Evolutionary conservation across 805 yeast species (phyloP).

Genomic region (Candida maesae): DNA sequence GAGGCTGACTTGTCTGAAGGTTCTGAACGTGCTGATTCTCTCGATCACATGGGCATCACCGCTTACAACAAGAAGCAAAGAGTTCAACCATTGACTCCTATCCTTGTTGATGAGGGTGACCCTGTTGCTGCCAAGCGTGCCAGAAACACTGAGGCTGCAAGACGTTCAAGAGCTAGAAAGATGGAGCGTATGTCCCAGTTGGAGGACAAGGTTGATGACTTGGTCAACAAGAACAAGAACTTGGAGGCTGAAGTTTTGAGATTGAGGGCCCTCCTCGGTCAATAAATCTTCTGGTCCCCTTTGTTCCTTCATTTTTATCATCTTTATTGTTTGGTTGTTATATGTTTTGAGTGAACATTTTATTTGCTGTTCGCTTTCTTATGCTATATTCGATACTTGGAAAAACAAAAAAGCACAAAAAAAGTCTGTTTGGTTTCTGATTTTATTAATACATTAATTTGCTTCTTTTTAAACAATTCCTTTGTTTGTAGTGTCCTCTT

Average conservation of each 20-base stretch:
- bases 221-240: conserved; percentile 53
- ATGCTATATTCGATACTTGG: conserved; percentile 1
- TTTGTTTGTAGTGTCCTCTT: background rate
- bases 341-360: background rate
- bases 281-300: too few species aligned
- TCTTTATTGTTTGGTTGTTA: background rate
- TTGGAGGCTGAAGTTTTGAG: conserved; percentile 63
- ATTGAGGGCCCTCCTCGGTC: conserved; percentile 46
- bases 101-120: conserved; percentile 55
- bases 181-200: conserved; percentile 82
- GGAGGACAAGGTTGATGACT: conserved; percentile 69
- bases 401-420: conserved; percentile 6
- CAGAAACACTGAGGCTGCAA: conserved; percentile 92
- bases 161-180: conserved; percentile 91
- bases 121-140: conserved; percentile 85
- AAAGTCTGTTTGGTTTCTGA: conserved; percentile 3
- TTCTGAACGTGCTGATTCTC: conserved; percentile 16
- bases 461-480: background rate
- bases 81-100: conserved; percentile 64
- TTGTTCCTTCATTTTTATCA: conserved; percentile 4
- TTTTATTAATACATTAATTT: background rate
- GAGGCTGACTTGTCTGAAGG: conserved; percentile 21
- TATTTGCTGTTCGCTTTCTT: background rate
- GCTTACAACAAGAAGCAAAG: conserved; percentile 78
- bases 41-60: conserved; percentile 71